Conservation (phyloP, 192 early-diverging fungal species). For the Spinellus fusiger region DNA sequence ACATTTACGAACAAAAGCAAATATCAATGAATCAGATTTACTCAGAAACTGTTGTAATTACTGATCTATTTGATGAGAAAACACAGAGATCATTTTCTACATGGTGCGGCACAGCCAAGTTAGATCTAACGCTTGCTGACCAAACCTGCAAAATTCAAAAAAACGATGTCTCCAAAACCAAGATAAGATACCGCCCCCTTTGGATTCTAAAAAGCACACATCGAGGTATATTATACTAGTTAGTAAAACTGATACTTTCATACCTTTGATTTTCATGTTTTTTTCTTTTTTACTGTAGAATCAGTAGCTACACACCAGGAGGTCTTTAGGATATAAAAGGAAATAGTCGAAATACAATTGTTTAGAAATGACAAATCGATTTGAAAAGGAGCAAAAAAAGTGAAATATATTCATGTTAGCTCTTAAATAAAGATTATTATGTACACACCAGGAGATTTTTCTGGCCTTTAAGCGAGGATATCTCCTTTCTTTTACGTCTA, state of each 20-base stretch:
- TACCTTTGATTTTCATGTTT: slow-evolving; percentile 2
- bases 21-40: slow-evolving; percentile 5
- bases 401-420: too few species aligned
- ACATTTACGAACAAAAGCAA: slow-evolving; percentile 1
- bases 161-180: neutral
- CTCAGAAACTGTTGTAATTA: neutral
- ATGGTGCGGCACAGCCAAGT: neutral
- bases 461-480: too few species aligned
- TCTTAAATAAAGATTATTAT: too few species aligned
- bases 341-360: too few species aligned
- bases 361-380: too few species aligned
- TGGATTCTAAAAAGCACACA: slow-evolving; percentile 1
- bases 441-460: too few species aligned
- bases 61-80: slow-evolving; percentile 3
- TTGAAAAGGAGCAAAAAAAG: too few species aligned
- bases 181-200: slow-evolving; percentile 1
- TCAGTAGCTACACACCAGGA: neutral
- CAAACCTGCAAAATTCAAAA: neutral
- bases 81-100: neutral
- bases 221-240: slow-evolving; percentile 4
- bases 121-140: neutral
- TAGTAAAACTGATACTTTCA: slow-evolving; percentile 4
- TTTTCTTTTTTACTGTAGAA: neutral
- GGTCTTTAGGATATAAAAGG: too few species aligned
- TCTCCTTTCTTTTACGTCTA: too few species aligned